Evolutionary conservation across 306 rosid genomes (phyloP), one percentile per base, ranked within the genome.

Genomic region (Prinsepia uniflora): DNA sequence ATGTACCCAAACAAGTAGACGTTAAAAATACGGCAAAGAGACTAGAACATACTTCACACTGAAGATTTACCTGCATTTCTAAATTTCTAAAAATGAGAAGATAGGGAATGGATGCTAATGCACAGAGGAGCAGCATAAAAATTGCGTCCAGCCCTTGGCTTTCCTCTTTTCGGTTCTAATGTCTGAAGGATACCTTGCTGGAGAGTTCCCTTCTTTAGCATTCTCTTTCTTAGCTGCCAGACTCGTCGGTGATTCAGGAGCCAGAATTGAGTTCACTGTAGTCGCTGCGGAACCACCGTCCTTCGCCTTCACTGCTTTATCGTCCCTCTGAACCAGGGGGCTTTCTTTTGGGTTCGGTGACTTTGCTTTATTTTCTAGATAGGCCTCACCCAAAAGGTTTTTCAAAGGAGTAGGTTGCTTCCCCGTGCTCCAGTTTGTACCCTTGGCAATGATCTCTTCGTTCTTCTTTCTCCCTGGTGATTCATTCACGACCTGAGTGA

Each of bases 161-260:
- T 88, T 91, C 76, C 85, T 86, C 84, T 88, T 94, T 6, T 83
- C 99, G 70, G 84, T 82, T 85, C 85, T 87, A 30, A 82, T 82
- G 42, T 83, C 90, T 22, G 88, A 78, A 71, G 86, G 94, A 75
- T 85, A 88, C 80, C 90, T 84, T 65, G 96, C 94, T 0, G 97
- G 97, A 24, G 98, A 93, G 83, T 88, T 79, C 98, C 96, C 87
- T 76, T 93, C 98, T 72, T 80, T 79, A 24, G 81, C 85, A 12
- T 75, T 75, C 36, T 86, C 87, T 68, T 52, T 81, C 82, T 70
- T 80, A 41, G 43, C 63, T 36, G 56, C 75, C 75, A 79, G 78
- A 56, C 58, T 72, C 7, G 83, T 10, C 24, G 84, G 89, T 3
- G 89, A 90, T 62, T 81, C 83, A 0, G 89, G 87, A 66, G 76